Base-by-base conservation (phyloP, 345 rosid species). In the Eucalyptus sp. region DNA sequence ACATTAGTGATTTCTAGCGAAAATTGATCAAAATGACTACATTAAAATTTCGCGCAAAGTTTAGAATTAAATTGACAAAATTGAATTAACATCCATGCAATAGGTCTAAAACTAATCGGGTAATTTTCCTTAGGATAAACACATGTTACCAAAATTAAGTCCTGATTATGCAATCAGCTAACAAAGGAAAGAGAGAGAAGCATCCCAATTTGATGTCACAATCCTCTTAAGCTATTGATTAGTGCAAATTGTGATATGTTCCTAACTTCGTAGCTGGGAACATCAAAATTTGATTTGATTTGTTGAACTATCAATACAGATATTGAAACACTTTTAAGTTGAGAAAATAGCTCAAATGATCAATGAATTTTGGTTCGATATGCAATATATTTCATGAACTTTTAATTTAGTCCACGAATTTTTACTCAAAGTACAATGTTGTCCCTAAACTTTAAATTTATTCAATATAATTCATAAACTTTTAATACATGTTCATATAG, bases 1-100 rank as follows among this genome's bases (percentile, higher is more conserved):
- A 25, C 13, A 13, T 7, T 0, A 62, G 0, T 29, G 5, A 29
- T 62, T 64, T n/a, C 3, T 16, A 14, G 1, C 2, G 3, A 66
- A 31, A n/a, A n/a, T 64, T 29, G 5, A 31, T 66, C 79, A 0
- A 4, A 66, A n/a, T 4, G 1, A 66, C 11, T 66, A 13, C 6
- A n/a, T n/a, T 66, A 15, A 7, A n/a, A 66, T 7, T 29, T 29
- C 0, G 1, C 11, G 0, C 7, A 66, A n/a, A 66, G 2, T 31
- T 29, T n/a, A 15, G 1, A 8, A n/a, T 33, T 14, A 66, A 7
- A 7, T 66, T 66, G 6, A 7, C 0, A 31, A n/a, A n/a, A n/a
- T 7, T n/a, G 2, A 66, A 66, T 31, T 15, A 17, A n/a, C 10
- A 52, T 52, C 10, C 56, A 7, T 52, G 1, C 2, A 66, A 31